Base-by-base conservation (phyloP, 768 basidiomycete genomes). In the Rhodotorula kratochvilovae region DNA sequence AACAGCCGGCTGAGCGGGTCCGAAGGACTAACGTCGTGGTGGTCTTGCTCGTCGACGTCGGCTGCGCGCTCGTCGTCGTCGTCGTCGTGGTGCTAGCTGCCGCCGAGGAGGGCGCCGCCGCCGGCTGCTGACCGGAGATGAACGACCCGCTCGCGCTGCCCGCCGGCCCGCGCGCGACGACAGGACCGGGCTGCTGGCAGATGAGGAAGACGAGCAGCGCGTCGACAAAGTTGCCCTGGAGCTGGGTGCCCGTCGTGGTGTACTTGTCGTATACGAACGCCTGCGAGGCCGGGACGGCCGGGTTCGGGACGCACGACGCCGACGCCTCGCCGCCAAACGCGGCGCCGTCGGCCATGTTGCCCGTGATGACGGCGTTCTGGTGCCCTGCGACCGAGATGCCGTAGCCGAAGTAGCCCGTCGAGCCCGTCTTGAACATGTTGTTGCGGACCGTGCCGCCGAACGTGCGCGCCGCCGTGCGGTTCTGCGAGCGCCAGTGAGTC, bases 401-500 rank as follows among this genome's bases (percentile, higher is more conserved):
- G 63, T 70, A 79, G 21, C 77, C 78, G 39, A 79, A 78, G 64
- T 74, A 77, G 12, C 78, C 78, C 0, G 66, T 35, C 19, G 53
- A 56, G 50, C 74, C 71, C 3, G 71, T 64, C 59, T 62, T 59
- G 67, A 78, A 77, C 10, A 58, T 57, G 75, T 79, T 79, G 71
- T 77, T 70, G n/a, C 50, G 61, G 33, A 79, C 46, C 23, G 66
- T 68, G 19, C 76, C 76, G 19, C 72, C 68, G 42, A 13, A 70
- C 36, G 68, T 74, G 36, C 68, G 58, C 6, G 66, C 54, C 25
- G 73, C 69, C 1, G 73, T 74, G 29, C 61, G 60, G 66, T 74
- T 74, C 63, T 70, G 66, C 16, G 63, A 59, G 1, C 46, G 23
- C 21, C 19, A 23, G 21, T 21, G 2, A 23, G 45, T 21, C 17